Evolutionary conservation across 768 basidiomycete genomes (phyloP).

Genomic region (Termitomyces sp.): DNA sequence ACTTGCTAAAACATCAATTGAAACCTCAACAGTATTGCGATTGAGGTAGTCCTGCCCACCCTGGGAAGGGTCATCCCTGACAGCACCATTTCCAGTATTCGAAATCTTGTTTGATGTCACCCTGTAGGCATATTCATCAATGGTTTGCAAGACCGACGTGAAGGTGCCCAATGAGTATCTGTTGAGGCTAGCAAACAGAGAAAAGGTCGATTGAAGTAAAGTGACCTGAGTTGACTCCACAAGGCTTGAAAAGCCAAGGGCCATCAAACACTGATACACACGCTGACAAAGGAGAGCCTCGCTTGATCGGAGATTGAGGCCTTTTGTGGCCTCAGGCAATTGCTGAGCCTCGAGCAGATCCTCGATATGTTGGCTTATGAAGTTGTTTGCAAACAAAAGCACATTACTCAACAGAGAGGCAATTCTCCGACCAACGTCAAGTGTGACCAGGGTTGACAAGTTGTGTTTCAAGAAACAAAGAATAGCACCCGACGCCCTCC

Average conservation of each 20-base stretch:
- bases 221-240: slow-evolving; percentile 81
- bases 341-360: slow-evolving; percentile 50
- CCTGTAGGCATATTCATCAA: too few species aligned
- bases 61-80: too few species aligned
- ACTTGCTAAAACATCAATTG: too few species aligned
- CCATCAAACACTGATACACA: slow-evolving; percentile 86
- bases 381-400: slow-evolving; percentile 85
- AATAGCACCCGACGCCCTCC: slow-evolving; percentile 87
- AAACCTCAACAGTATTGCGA: too few species aligned
- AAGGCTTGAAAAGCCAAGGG: slow-evolving; percentile 75
- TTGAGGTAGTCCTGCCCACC: too few species aligned
- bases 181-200: slow-evolving; percentile 84
- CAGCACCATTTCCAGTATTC: too few species aligned
- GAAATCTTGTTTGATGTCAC: too few species aligned
- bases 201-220: slow-evolving; percentile 81
- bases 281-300: slow-evolving; percentile 84
- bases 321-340: slow-evolving; percentile 31
- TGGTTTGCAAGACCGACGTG: slow-evolving; percentile 79
- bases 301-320: slow-evolving; percentile 66
- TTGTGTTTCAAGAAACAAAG: slow-evolving; percentile 87
- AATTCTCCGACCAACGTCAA: slow-evolving; percentile 89
- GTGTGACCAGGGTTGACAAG: slow-evolving; percentile 67
- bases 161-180: slow-evolving; percentile 83
- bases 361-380: slow-evolving; percentile 67
- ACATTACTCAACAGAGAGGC: slow-evolving; percentile 87